Base-by-base conservation (phyloP, 176 grass and related monocot genomes). In the Pharus latifolius region DNA sequence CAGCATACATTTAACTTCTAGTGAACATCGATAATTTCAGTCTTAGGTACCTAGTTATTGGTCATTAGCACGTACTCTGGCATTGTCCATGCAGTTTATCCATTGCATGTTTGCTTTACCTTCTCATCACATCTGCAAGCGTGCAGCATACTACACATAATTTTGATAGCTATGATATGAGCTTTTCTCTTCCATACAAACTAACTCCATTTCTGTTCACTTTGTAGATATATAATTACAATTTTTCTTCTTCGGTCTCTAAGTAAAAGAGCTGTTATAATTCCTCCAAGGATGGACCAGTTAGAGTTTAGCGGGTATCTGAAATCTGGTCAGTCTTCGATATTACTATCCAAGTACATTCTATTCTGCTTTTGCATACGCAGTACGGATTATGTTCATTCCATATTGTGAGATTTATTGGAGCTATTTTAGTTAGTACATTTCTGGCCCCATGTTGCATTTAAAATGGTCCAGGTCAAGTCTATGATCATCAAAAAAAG, bases 231-330 rank as follows among this genome's bases (percentile, higher is more conserved):
- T 56, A 79, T 93, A 65, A 88, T 85, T 74, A 79, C 84, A 7
- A 37, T 85, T 73, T 72, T 98, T 51, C 89, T 98, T 82, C 77
- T 93, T n/a, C 73, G 64, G 59, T 85, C 86, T 78, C 81, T 98
- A 58, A 80, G 89, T 74, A 93, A 85, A 82, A 93, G 66, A 85
- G 78, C 84, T 42, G 75, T 90, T 78, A 65, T 98, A 79, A 60
- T 93, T 74, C 89, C 94, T 78, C 94, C 89, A 30, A 88, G 65
- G 76, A 41, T 90, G 57, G 78, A 90, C n/a, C 78, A 98, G 74
- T 83, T 98, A 67, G 63, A 93, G 13, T 93, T 93, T 75, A 50
- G 60, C 58, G 84, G 89, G n/a, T 98, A 93, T 87, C 66, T 98
- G 54, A 92, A 90, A 98, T 98, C 87, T 63, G 89, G 94, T 97